Base-by-base conservation (phyloP, 1,284 basidiomycete genomes). In the Tilletia caries region DNA sequence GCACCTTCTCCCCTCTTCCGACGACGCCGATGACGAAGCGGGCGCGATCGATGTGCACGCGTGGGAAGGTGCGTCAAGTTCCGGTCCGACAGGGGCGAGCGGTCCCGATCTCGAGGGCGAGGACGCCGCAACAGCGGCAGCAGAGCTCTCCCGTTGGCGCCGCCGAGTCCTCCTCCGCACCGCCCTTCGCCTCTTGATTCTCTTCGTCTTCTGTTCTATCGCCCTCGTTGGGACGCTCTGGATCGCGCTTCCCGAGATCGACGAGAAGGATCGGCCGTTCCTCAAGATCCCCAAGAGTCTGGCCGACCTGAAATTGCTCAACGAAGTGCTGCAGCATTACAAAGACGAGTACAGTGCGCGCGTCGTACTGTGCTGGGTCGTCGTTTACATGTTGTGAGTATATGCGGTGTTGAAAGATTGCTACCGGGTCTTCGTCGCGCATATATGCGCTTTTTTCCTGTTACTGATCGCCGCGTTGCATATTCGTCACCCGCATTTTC, bases 371-470 rank as follows among this genome's bases (percentile, higher is more conserved):
- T 84, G 79, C 50, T 85, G 81, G 75, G 65, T 83, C 20, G 69
- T 80, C 70, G 91, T 93, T 1, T 97, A 96, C 84, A 88, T 98
- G 75, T 98, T 97, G 93, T 95, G 83, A n/a, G 72, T 68, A 15
- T 54, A 10, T 15, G 37, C 37, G 15, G 37, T 27, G 52, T 29
- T 54, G 4, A 18, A 5, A 54, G 15, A 15, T 41, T 6, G 15
- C 15, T n/a, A n/a, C n/a, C n/a, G n/a, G n/a, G 37, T 6, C 10
- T 41, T 41, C 37, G 8, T 6, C 37, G 8, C 37, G 37, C 37
- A 41, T 41, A 41, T 15, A 41, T 41, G 37, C 37, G 37, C 37
- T n/a, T n/a, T n/a, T n/a, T n/a, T n/a, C n/a, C n/a, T n/a, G 37
- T 1, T 15, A 15, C 37, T 41, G 37, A 41, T 41, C 37, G 8